Evolutionary conservation across 225 moss, liverwort and hornwort species (phyloP), one percentile per base, ranked within the genome.

Genomic region (Ulota crispa): DNA sequence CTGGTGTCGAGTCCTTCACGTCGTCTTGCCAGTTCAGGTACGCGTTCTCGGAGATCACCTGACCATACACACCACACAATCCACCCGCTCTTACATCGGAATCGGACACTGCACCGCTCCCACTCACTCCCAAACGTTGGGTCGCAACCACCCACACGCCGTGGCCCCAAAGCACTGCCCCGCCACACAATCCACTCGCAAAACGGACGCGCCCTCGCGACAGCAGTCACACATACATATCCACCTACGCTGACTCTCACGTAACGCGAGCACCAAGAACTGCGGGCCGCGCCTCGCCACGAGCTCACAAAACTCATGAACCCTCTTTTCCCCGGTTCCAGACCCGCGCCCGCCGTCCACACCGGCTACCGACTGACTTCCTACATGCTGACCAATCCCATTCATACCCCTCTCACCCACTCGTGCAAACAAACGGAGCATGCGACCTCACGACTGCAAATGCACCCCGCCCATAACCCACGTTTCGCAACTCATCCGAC

Each of bases 11-110:
- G 89, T 99, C 96, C 16, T 91, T 90, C 23, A 95, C 84, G 88
- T 95, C 91, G 70, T 99, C 96, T 86, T 93, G 90, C 98, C 98
- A 99, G 69, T 82, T 88, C 30, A 82, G 19, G 86, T 95, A 99
- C 69, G 92, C 92, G 34, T 64, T 63, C 87, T 99, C 92, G 36
- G 86, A 87, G 68, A 99, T 99, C 31, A 99, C 98, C 96, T 99
- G 85, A 70, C 78, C 66, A 77, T 67, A 84, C 72, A 68, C 73
- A 71, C 23, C 63, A 52, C 78, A 66, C 42, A 36, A 79, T 24
- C 64, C 83, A n/a, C 41, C 64, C 83, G 19, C 41, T 64, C 67
- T 55, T 14, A 23, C 59, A 36, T 31, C 50, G 43, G 50, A 50
- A 50, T 50, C 18, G 1, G 16, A 50, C 50, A 18, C 50, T 50